Percentiles rank a stretch among this genome's conserved stretches.
These are phyloP conservation scores for Salinomyces thailandicus DNA, from an alignment of 2,329 filamentous ascomycete species.

Conservation along the genomic window DNA sequence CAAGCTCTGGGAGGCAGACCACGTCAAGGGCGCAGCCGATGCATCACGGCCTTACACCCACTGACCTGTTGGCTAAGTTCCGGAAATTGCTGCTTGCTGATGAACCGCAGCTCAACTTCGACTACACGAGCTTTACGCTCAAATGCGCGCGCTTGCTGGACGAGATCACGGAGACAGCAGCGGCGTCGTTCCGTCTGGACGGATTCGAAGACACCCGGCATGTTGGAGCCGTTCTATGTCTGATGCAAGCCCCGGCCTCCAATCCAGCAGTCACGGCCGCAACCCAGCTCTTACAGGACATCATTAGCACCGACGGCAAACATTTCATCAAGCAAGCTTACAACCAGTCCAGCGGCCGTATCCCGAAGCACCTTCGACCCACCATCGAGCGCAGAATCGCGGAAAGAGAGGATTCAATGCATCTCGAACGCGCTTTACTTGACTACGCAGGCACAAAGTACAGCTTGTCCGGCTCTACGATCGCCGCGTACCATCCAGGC, in stretches of 20 bases:
- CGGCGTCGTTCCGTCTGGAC: not conserved
- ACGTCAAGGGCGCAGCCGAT: not conserved
- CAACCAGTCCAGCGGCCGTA: slow-evolving; percentile 5
- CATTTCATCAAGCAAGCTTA: slow-evolving; percentile 5
- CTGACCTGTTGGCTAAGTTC: slow-evolving; percentile 6
- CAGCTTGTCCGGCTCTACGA: slow-evolving; percentile 1
- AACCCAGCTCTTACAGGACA: not conserved
- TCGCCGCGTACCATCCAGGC: slow-evolving; percentile 3
- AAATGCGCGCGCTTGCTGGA: slow-evolving; percentile 1
- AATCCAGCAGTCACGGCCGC: not conserved
- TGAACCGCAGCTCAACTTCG: slow-evolving; percentile 10
- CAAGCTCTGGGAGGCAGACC: slow-evolving; percentile 1
- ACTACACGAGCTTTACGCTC: slow-evolving; percentile 8
- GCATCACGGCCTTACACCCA: no score
- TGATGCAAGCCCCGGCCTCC: not conserved
- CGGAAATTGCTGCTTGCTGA: slow-evolving; percentile 5
- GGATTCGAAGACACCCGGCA: not conserved
- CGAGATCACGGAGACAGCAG: not conserved
- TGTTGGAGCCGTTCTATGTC: not conserved
- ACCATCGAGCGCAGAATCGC: slow-evolving; percentile 1
- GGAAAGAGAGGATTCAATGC: not conserved
- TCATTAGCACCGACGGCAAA: slow-evolving; percentile 2
- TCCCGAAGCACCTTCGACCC: slow-evolving; percentile 1
- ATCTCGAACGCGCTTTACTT: not conserved
- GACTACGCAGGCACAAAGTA: slow-evolving; percentile 4